Evolutionary conservation across 2,329 filamentous ascomycete genomes (phyloP).

Genomic region (Endoconidiophora laricicola): DNA sequence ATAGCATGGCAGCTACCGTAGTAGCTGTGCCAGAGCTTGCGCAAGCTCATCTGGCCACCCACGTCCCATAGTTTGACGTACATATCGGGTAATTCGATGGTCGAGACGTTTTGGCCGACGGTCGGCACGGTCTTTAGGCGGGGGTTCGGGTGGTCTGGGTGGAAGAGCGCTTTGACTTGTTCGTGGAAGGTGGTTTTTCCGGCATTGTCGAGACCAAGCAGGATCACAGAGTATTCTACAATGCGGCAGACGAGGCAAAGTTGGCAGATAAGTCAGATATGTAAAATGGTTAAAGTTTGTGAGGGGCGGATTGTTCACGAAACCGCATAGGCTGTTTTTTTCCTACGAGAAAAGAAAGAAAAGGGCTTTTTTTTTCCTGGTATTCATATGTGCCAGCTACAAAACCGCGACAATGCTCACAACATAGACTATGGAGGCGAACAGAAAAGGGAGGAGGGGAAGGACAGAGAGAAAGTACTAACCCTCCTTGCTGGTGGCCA

Average conservation of each 20-base stretch:
- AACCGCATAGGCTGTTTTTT: too few species aligned
- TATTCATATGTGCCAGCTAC: too few species aligned
- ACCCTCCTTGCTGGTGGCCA: conserved; percentile 96
- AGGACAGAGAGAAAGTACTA: conserved; percentile 14
- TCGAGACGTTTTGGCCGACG: conserved; percentile 91
- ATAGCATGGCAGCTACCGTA: conserved; percentile 90
- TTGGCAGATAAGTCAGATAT: background rate
- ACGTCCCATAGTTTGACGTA: conserved; percentile 99
- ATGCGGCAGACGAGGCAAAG: conserved; percentile 1
- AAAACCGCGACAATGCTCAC: too few species aligned
- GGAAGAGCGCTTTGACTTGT: conserved; percentile 82
- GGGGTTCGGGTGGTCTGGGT: conserved; percentile 41
- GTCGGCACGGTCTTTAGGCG: conserved; percentile 84
- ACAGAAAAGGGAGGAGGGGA: background rate
- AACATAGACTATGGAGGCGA: background rate
- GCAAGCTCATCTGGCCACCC: conserved; percentile 76
- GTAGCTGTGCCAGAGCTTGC: conserved; percentile 90
- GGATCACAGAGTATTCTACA: conserved; percentile 86
- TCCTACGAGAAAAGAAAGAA: too few species aligned
- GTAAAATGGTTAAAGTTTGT: conserved; percentile 7
- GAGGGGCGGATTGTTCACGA: background rate
- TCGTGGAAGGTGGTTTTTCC: conserved; percentile 97
- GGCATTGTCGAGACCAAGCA: conserved; percentile 93
- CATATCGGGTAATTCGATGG: conserved; percentile 79
- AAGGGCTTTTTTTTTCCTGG: background rate